These are phyloP conservation scores for Monilinia vaccinii-corymbosi DNA, from an alignment of 2,329 filamentous ascomycete species.

Conservation along the genomic window DNA sequence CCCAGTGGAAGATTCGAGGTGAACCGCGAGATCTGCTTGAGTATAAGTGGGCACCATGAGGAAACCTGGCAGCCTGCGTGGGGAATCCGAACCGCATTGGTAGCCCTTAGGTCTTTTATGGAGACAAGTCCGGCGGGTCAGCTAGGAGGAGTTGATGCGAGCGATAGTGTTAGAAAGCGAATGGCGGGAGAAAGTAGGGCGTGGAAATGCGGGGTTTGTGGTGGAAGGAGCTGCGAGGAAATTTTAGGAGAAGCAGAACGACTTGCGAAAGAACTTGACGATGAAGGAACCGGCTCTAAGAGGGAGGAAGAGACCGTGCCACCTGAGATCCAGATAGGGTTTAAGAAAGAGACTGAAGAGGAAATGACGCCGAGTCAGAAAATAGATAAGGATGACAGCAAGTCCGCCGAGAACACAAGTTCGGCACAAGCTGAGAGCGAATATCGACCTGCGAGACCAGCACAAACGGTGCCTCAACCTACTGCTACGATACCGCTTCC, in stretches of 20 bases:
- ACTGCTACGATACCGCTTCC: slow-evolving; percentile 18
- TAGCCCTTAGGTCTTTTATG: slow-evolving; percentile 81
- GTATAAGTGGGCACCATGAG: slow-evolving; percentile 90
- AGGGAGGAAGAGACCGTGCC: slow-evolving; percentile 6
- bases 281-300: slow-evolving; percentile 57
- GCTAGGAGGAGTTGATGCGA: slow-evolving; percentile 78
- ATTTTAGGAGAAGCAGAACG: slow-evolving; percentile 65
- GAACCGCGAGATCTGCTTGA: slow-evolving; percentile 93
- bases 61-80: slow-evolving; percentile 98
- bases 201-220: slow-evolving; percentile 66
- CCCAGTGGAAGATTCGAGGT: slow-evolving; percentile 89
- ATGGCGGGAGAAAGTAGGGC: slow-evolving; percentile 57
- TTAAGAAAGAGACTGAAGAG: slow-evolving; percentile 43
- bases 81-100: slow-evolving; percentile 85
- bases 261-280: slow-evolving; percentile 35
- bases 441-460: slow-evolving; percentile 24
- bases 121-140: slow-evolving; percentile 82
- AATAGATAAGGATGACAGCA: not conserved
- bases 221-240: slow-evolving; percentile 57
- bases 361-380: not conserved
- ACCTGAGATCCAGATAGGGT: not conserved
- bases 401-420: not conserved
- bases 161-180: slow-evolving; percentile 53
- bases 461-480: slow-evolving; percentile 30
- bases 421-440: slow-evolving; percentile 49